Evolutionary conservation across 106 monocot species (phyloP), one percentile per base, ranked within the genome.

Genomic region (Apostasia ramifera): DNA sequence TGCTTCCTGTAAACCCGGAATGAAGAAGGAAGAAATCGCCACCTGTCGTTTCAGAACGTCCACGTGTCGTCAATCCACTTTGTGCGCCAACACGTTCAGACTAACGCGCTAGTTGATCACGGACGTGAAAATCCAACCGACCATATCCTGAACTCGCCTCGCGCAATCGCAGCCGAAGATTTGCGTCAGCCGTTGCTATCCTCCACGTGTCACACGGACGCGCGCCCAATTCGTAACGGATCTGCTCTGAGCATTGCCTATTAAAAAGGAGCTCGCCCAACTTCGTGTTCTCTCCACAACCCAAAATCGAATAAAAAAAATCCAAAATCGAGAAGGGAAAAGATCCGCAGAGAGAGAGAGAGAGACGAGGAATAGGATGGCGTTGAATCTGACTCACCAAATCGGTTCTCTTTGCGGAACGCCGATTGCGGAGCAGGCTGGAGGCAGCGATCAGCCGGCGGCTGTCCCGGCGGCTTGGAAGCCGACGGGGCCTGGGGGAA

Each of bases 341-440:
- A 50, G 4, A 50, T 50, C 50, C 4, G 0, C 50, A 37, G 45
- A 38, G 59, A 2, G 59, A 59, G 45, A 26, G 59, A 46, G 59
- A 53, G 37, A 5, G 66, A 53, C 8, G 42, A 8, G 14, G 6
- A 44, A 9, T 12, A 13, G 0, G 11, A 83, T 84, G 84, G 80
- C 87, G 53, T 53, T 88, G 7, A 76, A 78, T 60, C 11, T 87
- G 6, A 45, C 78, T 40, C 72, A 66, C 63, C 81, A 81, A 73
- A 70, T 88, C 61, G 83, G 83, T 2, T 12, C 81, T 4, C 68
- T 81, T 1, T 40, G 62, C 57, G 74, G 74, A 4, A 37, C 73
- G 38, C 66, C 74, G 49, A 47, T 59, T 66, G 15, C 63, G 44
- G 70, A 77, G 15, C 56, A 3, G 48, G 26, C 75, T 7, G 42